Percentiles rank a stretch among this genome's conserved stretches.
Conservation (phyloP, 352 stramenopile species). For the Globisporangium megalacanthum region DNA sequence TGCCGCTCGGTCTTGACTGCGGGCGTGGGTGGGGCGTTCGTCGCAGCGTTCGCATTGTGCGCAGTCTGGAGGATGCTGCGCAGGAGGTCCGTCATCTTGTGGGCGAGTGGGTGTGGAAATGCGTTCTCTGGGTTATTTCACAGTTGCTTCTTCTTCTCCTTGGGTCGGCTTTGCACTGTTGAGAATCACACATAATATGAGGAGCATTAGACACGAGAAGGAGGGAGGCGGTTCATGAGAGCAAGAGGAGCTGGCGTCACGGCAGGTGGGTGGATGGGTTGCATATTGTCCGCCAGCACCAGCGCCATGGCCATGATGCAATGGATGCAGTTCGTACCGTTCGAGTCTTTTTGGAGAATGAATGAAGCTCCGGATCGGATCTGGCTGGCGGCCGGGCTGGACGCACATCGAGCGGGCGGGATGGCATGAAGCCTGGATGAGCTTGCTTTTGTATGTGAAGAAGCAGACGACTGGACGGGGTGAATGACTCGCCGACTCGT, state of each 20-base stretch:
- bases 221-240: too few species aligned
- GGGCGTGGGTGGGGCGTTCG: neutral
- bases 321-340: too few species aligned
- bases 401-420: neutral
- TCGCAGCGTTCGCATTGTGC: slow-evolving; percentile 20
- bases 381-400: too few species aligned
- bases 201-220: too few species aligned
- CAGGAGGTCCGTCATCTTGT: slow-evolving; percentile 74
- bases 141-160: too few species aligned
- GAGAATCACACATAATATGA: too few species aligned
- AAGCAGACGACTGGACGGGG: neutral
- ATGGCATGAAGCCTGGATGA: neutral
- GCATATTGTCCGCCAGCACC: too few species aligned
- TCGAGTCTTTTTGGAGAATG: neutral
- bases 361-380: too few species aligned
- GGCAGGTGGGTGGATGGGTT: too few species aligned
- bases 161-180: too few species aligned
- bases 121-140: neutral
- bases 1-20: slow-evolving; percentile 30
- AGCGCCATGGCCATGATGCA: too few species aligned
- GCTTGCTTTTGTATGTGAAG: neutral
- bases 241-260: too few species aligned
- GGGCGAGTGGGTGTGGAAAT: neutral
- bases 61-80: slow-evolving; percentile 61
- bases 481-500: neutral